Evolutionary conservation across 306 rosid species (phyloP), one percentile per base, ranked within the genome.

Genomic region (Vicia sativa): DNA sequence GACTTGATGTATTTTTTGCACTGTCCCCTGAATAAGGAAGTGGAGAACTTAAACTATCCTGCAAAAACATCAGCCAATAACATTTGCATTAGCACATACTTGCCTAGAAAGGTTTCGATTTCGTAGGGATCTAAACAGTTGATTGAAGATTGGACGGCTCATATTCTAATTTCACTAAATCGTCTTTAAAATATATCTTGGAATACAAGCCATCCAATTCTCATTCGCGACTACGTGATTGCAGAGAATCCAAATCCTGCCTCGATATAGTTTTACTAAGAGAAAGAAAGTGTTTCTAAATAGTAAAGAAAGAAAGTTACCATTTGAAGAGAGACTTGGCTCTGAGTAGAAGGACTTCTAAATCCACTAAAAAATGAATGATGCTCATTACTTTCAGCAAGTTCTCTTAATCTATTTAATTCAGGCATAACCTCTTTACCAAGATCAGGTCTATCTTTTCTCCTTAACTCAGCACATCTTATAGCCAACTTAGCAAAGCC

Each of bases 361-460:
- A 14, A 76, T 43, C 76, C 62, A 69, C 37, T 3, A 1, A 13
- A 23, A 15, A 31, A 9, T 4, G 43, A 2, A 66, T 26, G 15
- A 0, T 11, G 56, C 48, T 68, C 79, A 58, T 16, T 21, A 45
- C 0, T 79, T 5, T 74, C 83, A 50, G 77, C 77, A 2, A 74
- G 74, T 14, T 13, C 60, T 73, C 75, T 80, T 23, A 80, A 54
- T 52, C 58, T 76, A 2, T 63, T 0, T 12, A 80, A 57, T 62
- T 68, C 70, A 12, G 85, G 85, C 1, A 80, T 19, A 37, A 80
- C 43, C 55, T 68, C 81, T 16, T 49, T 80, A 26, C 74, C 74
- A 50, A 80, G 85, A 68, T 80, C 81, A 57, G 85, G 81, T 16
- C 85, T 56, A 13, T 77, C 85, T 76, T 60, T 80, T 28, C 81